Base-by-base conservation (phyloP, 1,284 basidiomycete genomes). In the Trametes polyzona region DNA sequence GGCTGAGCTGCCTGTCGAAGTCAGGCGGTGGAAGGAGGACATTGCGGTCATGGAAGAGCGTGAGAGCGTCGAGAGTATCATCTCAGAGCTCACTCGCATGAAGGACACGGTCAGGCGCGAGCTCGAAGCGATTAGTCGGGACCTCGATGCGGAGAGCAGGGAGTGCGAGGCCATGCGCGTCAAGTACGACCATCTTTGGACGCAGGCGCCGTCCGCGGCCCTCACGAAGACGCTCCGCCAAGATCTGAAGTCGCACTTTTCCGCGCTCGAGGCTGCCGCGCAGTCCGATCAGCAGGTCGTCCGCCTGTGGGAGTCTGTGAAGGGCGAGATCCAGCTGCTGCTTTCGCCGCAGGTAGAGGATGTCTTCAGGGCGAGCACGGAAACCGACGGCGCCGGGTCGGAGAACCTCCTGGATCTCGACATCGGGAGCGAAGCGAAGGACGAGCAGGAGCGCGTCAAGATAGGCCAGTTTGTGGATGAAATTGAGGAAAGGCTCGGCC, bases 101-200 rank as follows among this genome's bases (percentile, higher is more conserved):
- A 90, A 91, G 69, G 78, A 78, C 10, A 73, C 70, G 19, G 88
- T 89, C 30, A 81, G 81, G 61, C 68, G 73, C 14, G 88, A 90
- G 44, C 76, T 96, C 35, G 83, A 89, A 8, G 73, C 75, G 17
- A 71, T 88, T 35, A 79, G 79, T 10, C 76, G 80, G 10, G 84
- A 92, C 43, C 73, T 96, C 42, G 93, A 95, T 26, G 75, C 78
- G 39, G 94, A 96, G 73, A 88, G 85, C 36, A 77, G 84, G 58
- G 92, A 94, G 52, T 95, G 93, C 70, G 93, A 96, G 73, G 79
- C 83, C 46, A 85, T 88, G 83, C 78, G 93, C 52, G 89, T 96
- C 57, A 90, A 92, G 71, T 95, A 94, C 71, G 90, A 91, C 30
- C 91, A 95, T 65, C 72, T 86, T 36, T 99, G 95, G 88, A 90